Evolutionary conservation across 148 eudicot species (phyloP), one percentile per base, ranked within the genome.

Genomic region (Vaccinium corymbosum): DNA sequence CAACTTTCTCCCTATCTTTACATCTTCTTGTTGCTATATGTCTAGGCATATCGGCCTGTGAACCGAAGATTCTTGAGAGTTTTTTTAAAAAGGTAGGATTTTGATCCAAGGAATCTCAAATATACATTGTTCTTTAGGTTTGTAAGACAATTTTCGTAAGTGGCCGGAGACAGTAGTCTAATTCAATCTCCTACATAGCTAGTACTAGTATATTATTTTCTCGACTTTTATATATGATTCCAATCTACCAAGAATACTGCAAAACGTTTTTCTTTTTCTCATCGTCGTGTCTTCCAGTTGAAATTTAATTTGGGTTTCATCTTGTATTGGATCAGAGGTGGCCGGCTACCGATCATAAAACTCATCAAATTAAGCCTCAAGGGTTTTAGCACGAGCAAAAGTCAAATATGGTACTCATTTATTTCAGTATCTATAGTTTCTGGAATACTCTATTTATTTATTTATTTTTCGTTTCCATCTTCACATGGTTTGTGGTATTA

Each of bases 371-470:
- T 11, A 6, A 62, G 52, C 38, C 10, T 7, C 25, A 35, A 64
- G 38, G 55, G 38, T 57, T 57, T 42, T 22, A 14, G 35, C 55
- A 22, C 74, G 46, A 64, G 7, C 20, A 62, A 81, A 46, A 81
- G 9, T 35, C 82, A 29, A 29, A 29, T 29, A 80, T 80, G 82
- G 82, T 80, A 61, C 49, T 50, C 59, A 77, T 77, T 25, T 50
- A 27, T 77, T n/a, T 13, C 80, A 17, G 80, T 25, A 77, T 50
- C 59, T 15, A 6, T 77, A 12, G 13, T n/a, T 48, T 76, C 27
- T 49, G 29, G 9, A 6, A 8, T 6, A 15, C 27, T n/a, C 38
- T 35, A 35, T 35, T 35, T 35, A 35, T 42, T n/a, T 62, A 8
- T 7, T 74, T 38, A 20, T 20, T 17, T 7, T 48, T 77, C 38